These are phyloP conservation scores for Quercus tomentella DNA, from an alignment of 331 rosid species.

Conservation along the genomic window DNA sequence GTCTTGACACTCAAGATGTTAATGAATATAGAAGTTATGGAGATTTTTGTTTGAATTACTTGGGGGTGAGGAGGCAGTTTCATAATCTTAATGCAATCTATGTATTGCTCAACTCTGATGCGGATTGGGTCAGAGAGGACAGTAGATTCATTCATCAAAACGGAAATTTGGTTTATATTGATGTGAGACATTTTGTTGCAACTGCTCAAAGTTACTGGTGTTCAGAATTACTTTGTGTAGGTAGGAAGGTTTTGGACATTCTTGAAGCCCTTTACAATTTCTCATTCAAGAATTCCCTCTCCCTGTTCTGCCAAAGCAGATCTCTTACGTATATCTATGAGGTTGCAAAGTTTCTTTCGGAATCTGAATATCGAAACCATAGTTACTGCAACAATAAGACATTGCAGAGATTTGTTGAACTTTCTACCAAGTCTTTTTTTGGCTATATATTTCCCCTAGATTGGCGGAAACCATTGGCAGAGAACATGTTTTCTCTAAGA, in stretches of 20 bases:
- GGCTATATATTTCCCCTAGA: constrained; percentile 32
- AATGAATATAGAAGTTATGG: constrained; percentile 17
- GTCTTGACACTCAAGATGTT: constrained; percentile 28
- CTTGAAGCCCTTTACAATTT: constrained; percentile 32
- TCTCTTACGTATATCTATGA: constrained; percentile 35
- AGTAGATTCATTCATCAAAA: constrained; percentile 14
- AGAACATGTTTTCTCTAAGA: constrained; percentile 37
- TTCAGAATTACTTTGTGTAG: constrained; percentile 42
- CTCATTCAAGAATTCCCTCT: neutral
- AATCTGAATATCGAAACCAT: constrained; percentile 19
- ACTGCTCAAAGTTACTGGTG: constrained; percentile 49
- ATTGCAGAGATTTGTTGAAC: constrained; percentile 8
- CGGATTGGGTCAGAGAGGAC: constrained; percentile 47
- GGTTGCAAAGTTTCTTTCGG: constrained; percentile 41
- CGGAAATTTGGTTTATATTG: constrained; percentile 36
- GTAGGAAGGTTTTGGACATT: constrained; percentile 39
- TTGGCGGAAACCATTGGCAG: constrained; percentile 29
- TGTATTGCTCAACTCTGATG: constrained; percentile 49
- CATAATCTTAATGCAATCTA: constrained; percentile 15
- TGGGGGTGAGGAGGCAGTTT: constrained; percentile 47
- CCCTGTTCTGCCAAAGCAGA: constrained; percentile 21
- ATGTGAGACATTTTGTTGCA: constrained; percentile 28
- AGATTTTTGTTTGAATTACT: constrained; percentile 42
- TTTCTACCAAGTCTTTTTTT: constrained; percentile 11
- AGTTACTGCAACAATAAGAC: neutral